A percentile compares a stretch with the other conserved stretches of the same genome.
phyloP scores from a whole-genome alignment of 805 yeast genomes.

The Candida arabinofermentans region DNA sequence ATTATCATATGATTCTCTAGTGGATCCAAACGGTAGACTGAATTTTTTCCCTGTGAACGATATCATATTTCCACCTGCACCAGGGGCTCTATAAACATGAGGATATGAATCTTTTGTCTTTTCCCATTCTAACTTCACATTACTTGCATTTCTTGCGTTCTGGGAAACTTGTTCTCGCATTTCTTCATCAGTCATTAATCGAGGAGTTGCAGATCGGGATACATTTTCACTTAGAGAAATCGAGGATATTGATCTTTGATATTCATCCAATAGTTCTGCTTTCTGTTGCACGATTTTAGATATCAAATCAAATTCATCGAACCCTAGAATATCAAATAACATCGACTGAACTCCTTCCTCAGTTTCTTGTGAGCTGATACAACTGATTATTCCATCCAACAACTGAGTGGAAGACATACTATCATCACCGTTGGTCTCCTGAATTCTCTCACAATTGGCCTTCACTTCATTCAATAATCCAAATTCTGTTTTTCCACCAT shows the following conservation, averaged over 20 bases:
- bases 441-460: constrained; percentile 23
- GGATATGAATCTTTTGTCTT: constrained; percentile 59
- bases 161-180: constrained; percentile 49
- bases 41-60: constrained; percentile 79
- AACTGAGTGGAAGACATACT: constrained; percentile 16
- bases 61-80: constrained; percentile 63
- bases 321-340: constrained; percentile 78
- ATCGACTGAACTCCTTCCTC: constrained; percentile 67
- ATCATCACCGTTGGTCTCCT: constrained; percentile 26
- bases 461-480: constrained; percentile 18
- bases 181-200: constrained; percentile 49
- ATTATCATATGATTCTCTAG: constrained; percentile 50
- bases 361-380: constrained; percentile 33
- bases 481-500: constrained; percentile 2
- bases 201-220: constrained; percentile 7
- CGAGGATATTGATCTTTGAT: constrained; percentile 6
- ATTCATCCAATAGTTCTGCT: constrained; percentile 25
- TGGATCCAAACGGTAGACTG: constrained; percentile 77
- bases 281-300: constrained; percentile 53
- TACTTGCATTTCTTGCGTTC: constrained; percentile 47
- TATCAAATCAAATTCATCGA: constrained; percentile 79
- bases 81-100: constrained; percentile 74
- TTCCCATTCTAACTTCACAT: constrained; percentile 45
- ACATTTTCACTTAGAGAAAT: not conserved
- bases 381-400: constrained; percentile 28